Evolutionary conservation across 192 early-diverging fungal species (phyloP).

Genomic region (Helicostylum pulchrum): DNA sequence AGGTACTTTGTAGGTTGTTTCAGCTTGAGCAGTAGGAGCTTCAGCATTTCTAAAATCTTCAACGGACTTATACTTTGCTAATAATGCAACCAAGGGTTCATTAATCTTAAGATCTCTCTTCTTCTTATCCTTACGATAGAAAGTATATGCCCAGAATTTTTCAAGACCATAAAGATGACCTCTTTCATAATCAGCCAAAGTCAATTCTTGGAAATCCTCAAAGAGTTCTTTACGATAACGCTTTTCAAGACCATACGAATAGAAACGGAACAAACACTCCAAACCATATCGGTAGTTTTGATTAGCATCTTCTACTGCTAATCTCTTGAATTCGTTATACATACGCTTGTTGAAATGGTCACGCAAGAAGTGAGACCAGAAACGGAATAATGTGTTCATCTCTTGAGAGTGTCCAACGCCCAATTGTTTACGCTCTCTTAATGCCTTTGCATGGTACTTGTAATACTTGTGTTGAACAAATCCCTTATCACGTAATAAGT

Average conservation of each 20-base stretch:
- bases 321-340: constrained; percentile 89
- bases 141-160: constrained; percentile 95
- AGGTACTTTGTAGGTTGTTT: constrained; percentile 34
- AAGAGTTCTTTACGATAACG: constrained; percentile 83
- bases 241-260: constrained; percentile 92
- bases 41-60: constrained; percentile 47
- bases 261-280: constrained; percentile 97
- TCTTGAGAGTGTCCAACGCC: constrained; percentile 90
- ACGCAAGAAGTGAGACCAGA: constrained; percentile 98
- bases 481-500: constrained; percentile 93
- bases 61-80: constrained; percentile 62
- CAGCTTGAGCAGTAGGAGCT: constrained; percentile 31
- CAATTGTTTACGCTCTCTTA: constrained; percentile 87
- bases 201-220: constrained; percentile 83
- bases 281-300: constrained; percentile 87
- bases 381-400: constrained; percentile 93
- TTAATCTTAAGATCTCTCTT: constrained; percentile 58
- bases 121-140: constrained; percentile 83
- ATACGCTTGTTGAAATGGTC: constrained; percentile 94
- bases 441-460: constrained; percentile 90
- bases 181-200: constrained; percentile 71
- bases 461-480: constrained; percentile 97
- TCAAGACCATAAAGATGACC: constrained; percentile 86
- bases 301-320: constrained; percentile 86
- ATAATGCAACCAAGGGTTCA: constrained; percentile 48